Conservation (phyloP, 495 filamentous ascomycete genomes). For the Aspergillus carlsbadensis region DNA sequence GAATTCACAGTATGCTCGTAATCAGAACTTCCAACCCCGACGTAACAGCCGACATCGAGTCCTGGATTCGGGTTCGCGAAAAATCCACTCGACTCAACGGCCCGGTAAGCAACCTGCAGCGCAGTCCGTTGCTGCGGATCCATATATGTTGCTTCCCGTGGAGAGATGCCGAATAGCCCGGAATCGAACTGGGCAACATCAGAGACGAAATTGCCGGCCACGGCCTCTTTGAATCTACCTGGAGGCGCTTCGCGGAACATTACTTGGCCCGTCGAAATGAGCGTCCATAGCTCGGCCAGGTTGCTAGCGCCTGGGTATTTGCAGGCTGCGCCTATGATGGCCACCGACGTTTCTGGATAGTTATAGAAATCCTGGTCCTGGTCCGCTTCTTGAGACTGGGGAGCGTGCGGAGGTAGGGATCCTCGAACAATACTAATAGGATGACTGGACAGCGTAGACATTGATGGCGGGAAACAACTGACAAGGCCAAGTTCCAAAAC, state of each 20-base stretch:
- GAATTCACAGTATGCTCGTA: constrained; percentile 34
- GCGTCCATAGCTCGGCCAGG: constrained; percentile 39
- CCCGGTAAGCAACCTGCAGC: constrained; percentile 43
- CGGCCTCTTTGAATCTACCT: constrained; percentile 7
- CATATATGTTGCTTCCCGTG: constrained; percentile 42
- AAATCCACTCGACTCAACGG: constrained; percentile 38
- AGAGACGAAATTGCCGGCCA: constrained; percentile 28
- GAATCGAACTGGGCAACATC: constrained; percentile 40
- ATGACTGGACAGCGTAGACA: background rate
- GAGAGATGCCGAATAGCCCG: constrained; percentile 40
- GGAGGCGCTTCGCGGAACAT: constrained; percentile 1
- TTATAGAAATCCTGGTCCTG: background rate
- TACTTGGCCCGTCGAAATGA: constrained; percentile 25
- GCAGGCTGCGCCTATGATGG: constrained; percentile 46
- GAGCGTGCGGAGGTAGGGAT: background rate
- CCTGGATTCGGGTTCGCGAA: background rate
- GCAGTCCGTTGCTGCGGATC: constrained; percentile 50
- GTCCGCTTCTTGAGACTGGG: background rate
- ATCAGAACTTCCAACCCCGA: constrained; percentile 31
- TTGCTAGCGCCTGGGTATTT: constrained; percentile 35
- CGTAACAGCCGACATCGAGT: constrained; percentile 28
- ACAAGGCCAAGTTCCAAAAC: background rate
- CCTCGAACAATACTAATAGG: background rate
- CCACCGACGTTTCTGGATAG: constrained; percentile 21
- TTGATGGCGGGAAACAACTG: background rate